phyloP scores from a whole-genome alignment of 2,329 filamentous ascomycete genomes.

The Rasamsonia emersonii region DNA sequence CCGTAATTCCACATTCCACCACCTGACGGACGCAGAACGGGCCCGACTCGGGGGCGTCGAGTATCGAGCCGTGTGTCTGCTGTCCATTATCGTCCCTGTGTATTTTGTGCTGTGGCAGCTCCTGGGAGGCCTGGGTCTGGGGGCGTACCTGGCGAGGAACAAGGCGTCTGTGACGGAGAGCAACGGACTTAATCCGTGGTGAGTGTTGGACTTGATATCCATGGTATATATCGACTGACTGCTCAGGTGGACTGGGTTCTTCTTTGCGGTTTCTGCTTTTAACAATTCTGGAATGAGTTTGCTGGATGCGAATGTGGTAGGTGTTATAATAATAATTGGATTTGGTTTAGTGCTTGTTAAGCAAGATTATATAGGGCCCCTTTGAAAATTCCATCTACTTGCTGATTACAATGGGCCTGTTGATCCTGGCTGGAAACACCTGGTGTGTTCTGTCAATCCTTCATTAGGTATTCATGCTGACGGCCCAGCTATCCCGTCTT shows the following conservation, averaged over 20 bases:
- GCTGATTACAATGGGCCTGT: constrained; percentile 22
- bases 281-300: constrained; percentile 44
- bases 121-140: constrained; percentile 35
- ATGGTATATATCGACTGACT: background rate
- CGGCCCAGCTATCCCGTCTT: constrained; percentile 44
- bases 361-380: constrained; percentile 12
- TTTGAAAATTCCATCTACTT: constrained; percentile 16
- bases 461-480: too few species aligned
- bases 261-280: constrained; percentile 40
- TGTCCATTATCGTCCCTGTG: constrained; percentile 10
- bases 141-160: constrained; percentile 35
- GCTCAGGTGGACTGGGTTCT: constrained; percentile 31
- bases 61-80: constrained; percentile 28
- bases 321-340: constrained; percentile 20
- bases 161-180: constrained; percentile 22
- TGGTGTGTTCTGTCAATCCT: too few species aligned
- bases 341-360: too few species aligned
- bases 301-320: constrained; percentile 42
- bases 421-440: constrained; percentile 31
- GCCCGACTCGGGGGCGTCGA: constrained; percentile 36
- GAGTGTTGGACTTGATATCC: constrained; percentile 2
- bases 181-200: constrained; percentile 41
- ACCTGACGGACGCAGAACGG: constrained; percentile 32
- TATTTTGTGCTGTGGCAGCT: constrained; percentile 37
- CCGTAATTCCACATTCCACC: constrained; percentile 35